Conservation (phyloP, 768 basidiomycete genomes). For the Lactarius deliciosus region DNA sequence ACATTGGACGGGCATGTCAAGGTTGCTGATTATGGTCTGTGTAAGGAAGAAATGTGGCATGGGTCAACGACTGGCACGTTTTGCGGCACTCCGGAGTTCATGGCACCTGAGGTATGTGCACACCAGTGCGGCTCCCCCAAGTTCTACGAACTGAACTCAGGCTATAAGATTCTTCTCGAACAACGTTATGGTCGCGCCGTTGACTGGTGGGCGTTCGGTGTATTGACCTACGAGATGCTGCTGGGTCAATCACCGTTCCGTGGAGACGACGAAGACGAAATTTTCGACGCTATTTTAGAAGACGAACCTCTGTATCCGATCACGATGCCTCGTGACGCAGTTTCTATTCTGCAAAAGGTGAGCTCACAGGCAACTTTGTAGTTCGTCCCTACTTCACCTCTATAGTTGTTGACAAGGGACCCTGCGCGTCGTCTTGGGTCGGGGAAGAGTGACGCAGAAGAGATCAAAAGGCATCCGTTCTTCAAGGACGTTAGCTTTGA, state of each 20-base stretch:
- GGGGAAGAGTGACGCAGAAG: slow-evolving; percentile 88
- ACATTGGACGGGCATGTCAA: slow-evolving; percentile 98
- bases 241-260: slow-evolving; percentile 99
- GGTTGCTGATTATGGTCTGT: slow-evolving; percentile 98
- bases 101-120: slow-evolving; percentile 90
- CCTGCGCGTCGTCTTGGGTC: slow-evolving; percentile 89
- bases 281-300: slow-evolving; percentile 98
- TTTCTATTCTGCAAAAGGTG: slow-evolving; percentile 93
- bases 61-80: slow-evolving; percentile 97
- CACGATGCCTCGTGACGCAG: slow-evolving; percentile 97
- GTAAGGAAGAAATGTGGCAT: slow-evolving; percentile 99
- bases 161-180: slow-evolving; percentile 87
- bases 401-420: slow-evolving; percentile 87
- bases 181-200: slow-evolving; percentile 98
- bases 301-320: slow-evolving; percentile 99
- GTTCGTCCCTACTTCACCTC: slow-evolving; percentile 18
- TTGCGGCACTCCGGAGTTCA: slow-evolving; percentile 99
- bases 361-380: slow-evolving; percentile 16
- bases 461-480: slow-evolving; percentile 97
- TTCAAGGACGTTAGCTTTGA: slow-evolving; percentile 98
- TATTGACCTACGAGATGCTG: slow-evolving; percentile 98
- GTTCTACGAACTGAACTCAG: neutral
- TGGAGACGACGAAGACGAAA: slow-evolving; percentile 99
- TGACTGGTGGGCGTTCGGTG: slow-evolving; percentile 99
- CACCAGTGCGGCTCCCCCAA: neutral